Evolutionary conservation across 139 green algal genomes (phyloP), one percentile per base, ranked within the genome.

Genomic region (Nannochloris sp.): DNA sequence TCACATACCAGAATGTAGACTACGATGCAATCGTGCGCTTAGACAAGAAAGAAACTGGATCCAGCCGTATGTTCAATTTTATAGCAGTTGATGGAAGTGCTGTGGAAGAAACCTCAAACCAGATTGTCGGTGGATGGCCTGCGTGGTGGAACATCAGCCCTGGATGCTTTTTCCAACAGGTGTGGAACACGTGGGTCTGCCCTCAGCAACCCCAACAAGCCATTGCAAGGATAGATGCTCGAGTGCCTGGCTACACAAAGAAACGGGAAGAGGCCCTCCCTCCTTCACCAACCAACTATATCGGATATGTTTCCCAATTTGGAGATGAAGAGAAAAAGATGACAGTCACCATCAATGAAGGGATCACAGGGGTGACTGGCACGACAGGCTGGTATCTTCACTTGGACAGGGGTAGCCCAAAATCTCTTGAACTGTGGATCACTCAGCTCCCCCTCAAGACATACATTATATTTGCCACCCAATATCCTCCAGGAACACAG

Each of bases 11-110:
- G 20, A 76, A 82, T 17, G 29, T 79, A 1, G 77, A 83, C 66
- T 40, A 66, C 29, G 20, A 63, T 16, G 78, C 71, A 29, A 65
- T 86, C 17, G 40, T 76, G 2, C 68, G 72, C 26, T 63, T 80
- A 17, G 56, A 67, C 23, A 36, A 56, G 6, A 55, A 61, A 25
- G 9, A 64, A 37, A 84, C 79, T 5, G 79, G 79, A 28, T 63
- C 79, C n/a, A 77, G 61, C 11, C 65, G 79, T 30, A 82, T 79
- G 70, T 86, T 84, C 69, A 86, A 84, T 65, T 86, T 66, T 57
- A 23, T 79, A 4, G 76, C 83, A 63, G 70, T 58, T 25, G 80
- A 86, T 56, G 80, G 80, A 62, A 65, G 14, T 29, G 65, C 67
- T 48, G 46, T 53, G 20, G 17, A 28, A 23, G n/a, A 53, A 11